Conservation (phyloP, 2,329 filamentous ascomycete species). For the Scytalidium sp. region DNA sequence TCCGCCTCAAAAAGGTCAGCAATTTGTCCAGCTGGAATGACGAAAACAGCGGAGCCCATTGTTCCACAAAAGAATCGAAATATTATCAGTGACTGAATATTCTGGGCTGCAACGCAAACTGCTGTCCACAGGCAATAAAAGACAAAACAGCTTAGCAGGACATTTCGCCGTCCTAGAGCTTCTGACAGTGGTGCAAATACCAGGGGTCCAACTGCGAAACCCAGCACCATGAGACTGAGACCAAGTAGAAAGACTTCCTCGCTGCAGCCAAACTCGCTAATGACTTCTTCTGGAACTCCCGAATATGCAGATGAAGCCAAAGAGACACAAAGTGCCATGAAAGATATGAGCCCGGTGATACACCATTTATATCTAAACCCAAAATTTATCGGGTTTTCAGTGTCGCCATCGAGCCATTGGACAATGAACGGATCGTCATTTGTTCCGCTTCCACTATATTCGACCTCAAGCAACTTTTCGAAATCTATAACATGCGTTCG, state of each 20-base stretch:
- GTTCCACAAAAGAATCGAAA: slow-evolving; percentile 72
- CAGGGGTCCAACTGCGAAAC: slow-evolving; percentile 55
- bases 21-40: not conserved
- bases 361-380: no score
- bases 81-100: slow-evolving; percentile 74
- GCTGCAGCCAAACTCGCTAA: no score
- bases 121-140: slow-evolving; percentile 75
- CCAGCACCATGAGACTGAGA: slow-evolving; percentile 75
- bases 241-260: slow-evolving; percentile 44
- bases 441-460: no score
- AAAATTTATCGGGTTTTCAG: no score
- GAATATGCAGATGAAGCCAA: slow-evolving; percentile 5
- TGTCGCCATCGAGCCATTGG: no score
- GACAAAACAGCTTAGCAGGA: slow-evolving; percentile 71
- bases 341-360: no score
- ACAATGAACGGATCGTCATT: no score
- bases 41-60: slow-evolving; percentile 40
- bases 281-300: no score
- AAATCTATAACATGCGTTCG: no score
- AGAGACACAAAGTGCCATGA: no score
- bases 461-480: no score
- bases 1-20: slow-evolving; percentile 34
- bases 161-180: slow-evolving; percentile 76
- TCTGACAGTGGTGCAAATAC: slow-evolving; percentile 46
- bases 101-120: slow-evolving; percentile 72